Percentiles rank a stretch among this genome's conserved stretches.
These are phyloP conservation scores for Leucaena leucocephala DNA, from an alignment of 306 rosid species.

Conservation along the genomic window DNA sequence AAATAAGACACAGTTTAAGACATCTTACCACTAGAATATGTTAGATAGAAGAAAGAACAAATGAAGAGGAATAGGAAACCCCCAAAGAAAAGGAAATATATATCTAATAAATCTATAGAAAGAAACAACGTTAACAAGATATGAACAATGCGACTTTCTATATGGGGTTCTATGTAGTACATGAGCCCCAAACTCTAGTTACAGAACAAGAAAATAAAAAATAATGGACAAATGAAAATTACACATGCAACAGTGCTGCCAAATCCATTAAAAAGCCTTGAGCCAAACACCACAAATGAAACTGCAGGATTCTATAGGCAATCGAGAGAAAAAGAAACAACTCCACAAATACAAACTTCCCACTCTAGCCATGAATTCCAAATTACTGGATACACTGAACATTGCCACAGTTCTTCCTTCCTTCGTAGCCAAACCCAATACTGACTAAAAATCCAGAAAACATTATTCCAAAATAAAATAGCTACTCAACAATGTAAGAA, in stretches of 20 bases:
- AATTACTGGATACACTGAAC: background rate
- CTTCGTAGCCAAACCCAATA: background rate
- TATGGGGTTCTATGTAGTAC: background rate
- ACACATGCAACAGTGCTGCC: background rate
- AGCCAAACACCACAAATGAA: background rate
- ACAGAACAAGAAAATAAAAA: background rate
- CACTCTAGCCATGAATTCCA: conserved; percentile 16
- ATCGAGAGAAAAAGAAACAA: background rate
- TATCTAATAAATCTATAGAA: background rate
- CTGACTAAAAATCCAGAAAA: background rate
- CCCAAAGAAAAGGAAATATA: background rate
- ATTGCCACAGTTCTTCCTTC: background rate
- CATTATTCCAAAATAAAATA: background rate
- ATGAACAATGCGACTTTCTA: background rate
- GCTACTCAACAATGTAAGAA: background rate
- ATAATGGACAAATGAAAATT: background rate
- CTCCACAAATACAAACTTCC: conserved; percentile 10
- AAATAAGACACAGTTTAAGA: conserved; percentile 9
- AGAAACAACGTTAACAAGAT: background rate
- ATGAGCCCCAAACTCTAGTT: background rate
- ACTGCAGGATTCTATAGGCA: background rate
- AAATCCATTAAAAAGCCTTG: background rate
- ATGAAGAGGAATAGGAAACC: background rate
- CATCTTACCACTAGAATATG: background rate
- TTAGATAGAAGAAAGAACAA: background rate